Base-by-base conservation (phyloP, 2,329 filamentous ascomycete species). In the Geosmithia putterillii region DNA sequence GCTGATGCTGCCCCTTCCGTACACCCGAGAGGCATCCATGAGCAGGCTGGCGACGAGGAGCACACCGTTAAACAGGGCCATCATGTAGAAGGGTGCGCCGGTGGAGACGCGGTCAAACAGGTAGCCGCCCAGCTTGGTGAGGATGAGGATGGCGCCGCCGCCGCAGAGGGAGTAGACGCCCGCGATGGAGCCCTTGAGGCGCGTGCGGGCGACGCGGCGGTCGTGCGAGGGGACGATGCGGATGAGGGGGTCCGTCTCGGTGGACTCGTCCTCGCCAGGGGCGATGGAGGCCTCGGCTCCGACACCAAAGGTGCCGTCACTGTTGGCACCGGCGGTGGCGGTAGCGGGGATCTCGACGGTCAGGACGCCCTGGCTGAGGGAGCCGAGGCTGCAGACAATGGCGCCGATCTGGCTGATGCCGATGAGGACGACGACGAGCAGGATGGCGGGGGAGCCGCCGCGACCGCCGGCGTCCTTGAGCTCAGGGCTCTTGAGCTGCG, bases 401-500 rank as follows among this genome's bases (percentile, higher is more conserved):
- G 88, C 84, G 2, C 90, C 92, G 48, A 98, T 96, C 62, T 98
- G 92, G 54, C 86, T 94, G 55, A 95, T 77, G 14, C 92, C 92
- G 35, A 96, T 78, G 17, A 95, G 64, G 0, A 82, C 76, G 37
- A 88, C 86, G 15, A 90, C 74, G 12, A 89, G 50, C 56, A 94
- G 88, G 15, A 95, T 79, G 10, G 65, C 68, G 0, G 76, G 73
- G 28, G 71, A 77, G 17, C 85, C 86, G 28, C 84, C 78, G 21
- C 82, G 70, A 4, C 79, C 80, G 23, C 78, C 67, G 1, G 74
- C 65, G 45, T 81, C 57, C 45, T 73, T 76, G 44, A 79, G 79
- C 54, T 95, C 85, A 0, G 89, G 88, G 52, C 81, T 94, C 14
- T 72, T 64, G 3, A 95, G 70, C n/a, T 76, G 70, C 0, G 86